Conservation (phyloP, 2,329 filamentous ascomycete genomes). For the Sclerotinia glacialis region DNA sequence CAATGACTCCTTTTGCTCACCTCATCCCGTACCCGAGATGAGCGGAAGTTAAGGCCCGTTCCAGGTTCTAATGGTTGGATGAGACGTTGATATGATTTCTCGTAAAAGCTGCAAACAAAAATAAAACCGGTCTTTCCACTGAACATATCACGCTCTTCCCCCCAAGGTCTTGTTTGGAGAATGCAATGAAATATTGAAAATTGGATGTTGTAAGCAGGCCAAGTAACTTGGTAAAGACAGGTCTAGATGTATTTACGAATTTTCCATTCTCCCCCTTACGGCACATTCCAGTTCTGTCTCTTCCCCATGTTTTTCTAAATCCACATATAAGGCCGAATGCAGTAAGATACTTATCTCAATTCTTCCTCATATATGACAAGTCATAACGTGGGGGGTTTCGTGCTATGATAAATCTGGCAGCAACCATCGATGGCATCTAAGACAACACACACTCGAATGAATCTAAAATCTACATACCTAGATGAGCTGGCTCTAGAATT, state of each 20-base stretch:
- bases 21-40: slow-evolving; percentile 21
- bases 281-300: slow-evolving; percentile 16
- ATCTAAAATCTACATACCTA: background rate
- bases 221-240: slow-evolving; percentile 9
- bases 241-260: slow-evolving; percentile 1
- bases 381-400: slow-evolving; percentile 20
- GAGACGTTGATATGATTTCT: slow-evolving; percentile 11
- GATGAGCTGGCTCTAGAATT: background rate
- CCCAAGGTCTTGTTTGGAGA: background rate
- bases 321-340: slow-evolving; percentile 4
- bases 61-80: slow-evolving; percentile 21
- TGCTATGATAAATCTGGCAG: slow-evolving; percentile 10
- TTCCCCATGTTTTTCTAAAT: slow-evolving; percentile 16
- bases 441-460: background rate
- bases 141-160: background rate
- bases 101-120: slow-evolving; percentile 16
- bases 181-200: background rate
- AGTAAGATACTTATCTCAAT: slow-evolving; percentile 14
- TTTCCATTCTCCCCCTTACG: background rate
- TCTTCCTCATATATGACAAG: slow-evolving; percentile 7
- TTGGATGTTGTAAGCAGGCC: slow-evolving; percentile 1
- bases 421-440: background rate
- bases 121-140: background rate
- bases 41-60: slow-evolving; percentile 26
- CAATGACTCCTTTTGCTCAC: slow-evolving; percentile 17